phyloP scores from a whole-genome alignment of 1,284 basidiomycete genomes.

The Austroboletus niveus region DNA sequence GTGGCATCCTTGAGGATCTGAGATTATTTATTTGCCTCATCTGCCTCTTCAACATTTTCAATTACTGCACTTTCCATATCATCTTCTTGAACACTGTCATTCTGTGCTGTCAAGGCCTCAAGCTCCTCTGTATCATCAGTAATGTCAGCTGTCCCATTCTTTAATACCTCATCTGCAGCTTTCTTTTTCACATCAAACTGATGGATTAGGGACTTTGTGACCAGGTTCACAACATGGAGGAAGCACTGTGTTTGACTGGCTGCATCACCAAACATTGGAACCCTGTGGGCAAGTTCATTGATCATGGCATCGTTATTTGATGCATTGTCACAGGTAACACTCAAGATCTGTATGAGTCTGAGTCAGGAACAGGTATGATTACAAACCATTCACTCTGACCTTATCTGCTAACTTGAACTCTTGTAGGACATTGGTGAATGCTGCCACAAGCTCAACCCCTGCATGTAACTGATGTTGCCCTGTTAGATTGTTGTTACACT shows the following conservation, averaged over 20 bases:
- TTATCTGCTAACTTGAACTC: not conserved
- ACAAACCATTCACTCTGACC: not conserved
- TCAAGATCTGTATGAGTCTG: not conserved
- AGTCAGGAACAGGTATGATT: not conserved
- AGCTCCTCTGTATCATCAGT: not conserved
- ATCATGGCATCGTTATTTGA: conserved; percentile 34
- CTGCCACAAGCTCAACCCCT: not conserved
- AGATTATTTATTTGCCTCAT: too few relatives aligned
- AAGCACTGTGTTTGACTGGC: not conserved
- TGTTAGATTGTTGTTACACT: too few relatives aligned
- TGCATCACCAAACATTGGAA: conserved; percentile 16
- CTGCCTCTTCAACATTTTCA: too few relatives aligned
- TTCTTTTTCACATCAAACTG: not conserved
- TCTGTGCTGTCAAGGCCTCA: too few relatives aligned
- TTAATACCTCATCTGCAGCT: too few relatives aligned
- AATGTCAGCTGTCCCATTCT: too few relatives aligned
- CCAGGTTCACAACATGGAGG: too few relatives aligned
- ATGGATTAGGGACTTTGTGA: not conserved
- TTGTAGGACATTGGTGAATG: not conserved
- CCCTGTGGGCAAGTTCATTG: conserved; percentile 16
- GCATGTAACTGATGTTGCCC: too few relatives aligned
- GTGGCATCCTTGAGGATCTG: conserved; percentile 30
- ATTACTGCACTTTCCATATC: too few relatives aligned
- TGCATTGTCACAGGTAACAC: not conserved
- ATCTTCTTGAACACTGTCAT: too few relatives aligned